Conservation (phyloP, 2,329 filamentous ascomycete species). For the Cordyceps militaris region DNA sequence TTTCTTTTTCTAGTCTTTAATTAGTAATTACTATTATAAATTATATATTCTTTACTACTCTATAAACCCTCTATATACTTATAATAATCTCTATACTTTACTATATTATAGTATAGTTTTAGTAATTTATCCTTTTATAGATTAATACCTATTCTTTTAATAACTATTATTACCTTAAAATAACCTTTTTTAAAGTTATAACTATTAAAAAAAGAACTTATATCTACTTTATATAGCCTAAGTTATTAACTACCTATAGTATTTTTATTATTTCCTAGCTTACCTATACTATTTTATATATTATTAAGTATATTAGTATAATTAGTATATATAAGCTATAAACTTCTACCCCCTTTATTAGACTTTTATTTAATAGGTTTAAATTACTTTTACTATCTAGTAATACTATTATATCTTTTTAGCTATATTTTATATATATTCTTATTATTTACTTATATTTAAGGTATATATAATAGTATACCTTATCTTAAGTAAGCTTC, state of each 20-base stretch:
- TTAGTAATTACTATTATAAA: background rate
- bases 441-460: background rate
- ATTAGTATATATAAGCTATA: background rate
- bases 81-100: background rate
- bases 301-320: background rate
- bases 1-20: background rate
- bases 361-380: background rate
- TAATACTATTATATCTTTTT: background rate
- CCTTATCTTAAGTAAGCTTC: background rate
- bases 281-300: background rate
- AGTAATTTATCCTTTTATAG: background rate
- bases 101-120: background rate
- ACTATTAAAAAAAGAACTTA: too few species aligned
- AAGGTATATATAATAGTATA: background rate
- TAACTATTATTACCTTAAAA: too few species aligned
- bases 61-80: background rate
- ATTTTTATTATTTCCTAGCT: background rate
- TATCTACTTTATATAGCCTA: background rate
- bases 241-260: background rate
- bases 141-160: background rate
- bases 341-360: background rate
- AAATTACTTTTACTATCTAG: background rate
- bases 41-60: background rate
- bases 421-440: background rate
- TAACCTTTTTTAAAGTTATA: too few species aligned